These are phyloP conservation scores for Podila epigama DNA, from an alignment of 192 early-diverging fungal species.

Conservation along the genomic window DNA sequence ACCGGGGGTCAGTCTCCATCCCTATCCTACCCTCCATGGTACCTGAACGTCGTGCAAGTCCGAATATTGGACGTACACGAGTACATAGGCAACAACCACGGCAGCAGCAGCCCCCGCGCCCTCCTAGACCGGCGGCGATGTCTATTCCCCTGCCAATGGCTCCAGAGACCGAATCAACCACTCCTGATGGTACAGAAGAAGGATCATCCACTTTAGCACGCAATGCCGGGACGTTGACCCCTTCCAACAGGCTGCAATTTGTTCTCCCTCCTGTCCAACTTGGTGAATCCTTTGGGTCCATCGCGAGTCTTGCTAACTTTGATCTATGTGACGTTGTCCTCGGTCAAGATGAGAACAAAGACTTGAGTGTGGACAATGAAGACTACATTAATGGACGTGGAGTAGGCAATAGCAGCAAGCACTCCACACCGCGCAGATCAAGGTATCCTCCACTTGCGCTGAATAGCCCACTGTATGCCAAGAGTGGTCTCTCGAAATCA, in stretches of 20 bases:
- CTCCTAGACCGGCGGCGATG: background rate
- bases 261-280: conserved; percentile 29
- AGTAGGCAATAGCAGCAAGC: no score
- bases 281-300: conserved; percentile 30
- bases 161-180: background rate
- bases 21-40: background rate
- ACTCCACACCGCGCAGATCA: background rate
- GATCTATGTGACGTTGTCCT: background rate
- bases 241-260: conserved; percentile 25
- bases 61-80: no score
- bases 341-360: background rate
- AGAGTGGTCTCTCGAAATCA: conserved; percentile 1
- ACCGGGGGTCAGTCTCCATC: conserved; percentile 9
- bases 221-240: background rate
- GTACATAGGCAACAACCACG: background rate
- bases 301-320: background rate
- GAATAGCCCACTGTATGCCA: background rate
- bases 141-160: background rate
- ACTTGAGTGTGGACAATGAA: no score
- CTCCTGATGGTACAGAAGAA: background rate
- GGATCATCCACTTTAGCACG: background rate
- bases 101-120: background rate
- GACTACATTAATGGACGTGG: no score
- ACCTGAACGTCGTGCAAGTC: background rate
- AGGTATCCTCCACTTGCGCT: background rate